Evolutionary conservation across 2,329 filamentous ascomycete species (phyloP).

Genomic region (Sporothrix pseudoabietina): DNA sequence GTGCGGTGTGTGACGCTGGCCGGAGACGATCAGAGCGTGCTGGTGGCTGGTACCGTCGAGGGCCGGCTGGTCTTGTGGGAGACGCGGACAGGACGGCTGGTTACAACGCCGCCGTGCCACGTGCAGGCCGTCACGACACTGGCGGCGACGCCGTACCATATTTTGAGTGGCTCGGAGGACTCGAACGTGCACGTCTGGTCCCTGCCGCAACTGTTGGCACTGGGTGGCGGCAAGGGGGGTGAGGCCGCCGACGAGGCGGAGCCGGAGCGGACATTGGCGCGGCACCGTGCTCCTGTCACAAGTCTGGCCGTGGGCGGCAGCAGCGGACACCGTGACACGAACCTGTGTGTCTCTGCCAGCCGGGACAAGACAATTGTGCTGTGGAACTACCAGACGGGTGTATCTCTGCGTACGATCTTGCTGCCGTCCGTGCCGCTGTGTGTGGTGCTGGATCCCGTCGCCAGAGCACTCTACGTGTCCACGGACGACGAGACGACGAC

Average conservation of each 20-base stretch:
- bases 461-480: slow-evolving; percentile 78
- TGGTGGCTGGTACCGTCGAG: slow-evolving; percentile 79
- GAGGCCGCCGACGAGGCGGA: slow-evolving; percentile 53
- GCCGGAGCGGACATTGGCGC: slow-evolving; percentile 75
- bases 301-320: slow-evolving; percentile 66
- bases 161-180: slow-evolving; percentile 80
- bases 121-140: slow-evolving; percentile 79
- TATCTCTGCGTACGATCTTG: slow-evolving; percentile 77
- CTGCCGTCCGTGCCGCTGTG: slow-evolving; percentile 74
- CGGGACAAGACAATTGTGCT: slow-evolving; percentile 86
- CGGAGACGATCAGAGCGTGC: slow-evolving; percentile 57
- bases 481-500: slow-evolving; percentile 67
- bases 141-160: slow-evolving; percentile 68
- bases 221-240: slow-evolving; percentile 37
- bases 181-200: slow-evolving; percentile 94
- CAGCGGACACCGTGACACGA: slow-evolving; percentile 63
- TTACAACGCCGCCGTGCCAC: slow-evolving; percentile 76
- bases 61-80: slow-evolving; percentile 92
- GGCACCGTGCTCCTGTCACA: slow-evolving; percentile 74
- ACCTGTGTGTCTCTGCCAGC: slow-evolving; percentile 80
- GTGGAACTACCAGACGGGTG: slow-evolving; percentile 87
- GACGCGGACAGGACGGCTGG: slow-evolving; percentile 73
- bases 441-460: slow-evolving; percentile 76
- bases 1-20: slow-evolving; percentile 77
- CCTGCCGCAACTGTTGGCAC: slow-evolving; percentile 69